A percentile compares a stretch with the other conserved stretches of the same genome.
Conservation (phyloP, 495 filamentous ascomycete species). For the Lasiosphaeria miniovina region DNA sequence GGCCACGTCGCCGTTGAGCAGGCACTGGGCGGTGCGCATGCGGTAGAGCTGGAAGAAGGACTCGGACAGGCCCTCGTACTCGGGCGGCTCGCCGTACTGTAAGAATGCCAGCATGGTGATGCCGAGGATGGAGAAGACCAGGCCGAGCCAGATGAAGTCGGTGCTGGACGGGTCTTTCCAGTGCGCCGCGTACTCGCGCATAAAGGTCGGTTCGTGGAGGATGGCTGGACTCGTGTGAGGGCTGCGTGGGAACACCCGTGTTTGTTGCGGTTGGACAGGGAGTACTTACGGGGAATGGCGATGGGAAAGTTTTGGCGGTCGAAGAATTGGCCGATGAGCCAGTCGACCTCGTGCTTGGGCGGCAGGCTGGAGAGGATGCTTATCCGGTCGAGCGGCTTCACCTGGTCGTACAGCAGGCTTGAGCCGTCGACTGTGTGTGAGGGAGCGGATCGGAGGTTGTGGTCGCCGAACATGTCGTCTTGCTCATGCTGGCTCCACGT, state of each 20-base stretch:
- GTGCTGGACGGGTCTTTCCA: constrained; percentile 19
- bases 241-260: too few species aligned
- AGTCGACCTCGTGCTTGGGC: constrained; percentile 8
- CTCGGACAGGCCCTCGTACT: constrained; percentile 56
- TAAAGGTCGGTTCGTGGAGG: constrained; percentile 26
- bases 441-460: constrained; percentile 7
- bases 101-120: constrained; percentile 66
- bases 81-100: constrained; percentile 65
- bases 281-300: constrained; percentile 16
- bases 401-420: constrained; percentile 18
- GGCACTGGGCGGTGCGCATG: constrained; percentile 31
- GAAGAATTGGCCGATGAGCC: constrained; percentile 8
- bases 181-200: constrained; percentile 21
- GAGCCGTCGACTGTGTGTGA: constrained; percentile 18
- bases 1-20: constrained; percentile 52
- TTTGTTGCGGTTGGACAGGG: not conserved
- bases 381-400: constrained; percentile 11
- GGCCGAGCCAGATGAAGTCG: constrained; percentile 26
- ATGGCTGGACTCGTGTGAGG: constrained; percentile 13
- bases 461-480: constrained; percentile 10
- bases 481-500: constrained; percentile 22
- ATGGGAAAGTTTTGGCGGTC: constrained; percentile 16
- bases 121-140: constrained; percentile 61
- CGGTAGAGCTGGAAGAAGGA: constrained; percentile 59
- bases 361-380: constrained; percentile 12